A percentile compares a stretch with the other conserved stretches of the same genome.
These are phyloP conservation scores for Byssothecium circinans DNA, from an alignment of 2,329 filamentous ascomycete genomes.

Conservation along the genomic window DNA sequence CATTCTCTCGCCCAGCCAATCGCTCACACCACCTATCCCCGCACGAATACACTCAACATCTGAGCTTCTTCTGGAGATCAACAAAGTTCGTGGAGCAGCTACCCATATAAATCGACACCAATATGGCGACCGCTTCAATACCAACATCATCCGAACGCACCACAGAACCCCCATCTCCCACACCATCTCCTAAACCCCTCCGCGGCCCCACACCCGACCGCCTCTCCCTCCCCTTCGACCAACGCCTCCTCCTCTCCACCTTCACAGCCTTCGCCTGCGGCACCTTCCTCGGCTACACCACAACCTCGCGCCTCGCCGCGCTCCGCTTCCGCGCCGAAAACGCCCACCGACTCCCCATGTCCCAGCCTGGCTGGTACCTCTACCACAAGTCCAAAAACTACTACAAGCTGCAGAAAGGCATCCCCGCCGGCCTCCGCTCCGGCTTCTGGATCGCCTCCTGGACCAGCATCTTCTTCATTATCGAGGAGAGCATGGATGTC, in stretches of 20 bases:
- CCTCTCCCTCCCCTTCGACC: constrained; percentile 64
- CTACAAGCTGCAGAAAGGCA: constrained; percentile 73
- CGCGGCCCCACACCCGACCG: constrained; percentile 35
- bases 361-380: constrained; percentile 89
- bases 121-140: background rate
- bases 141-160: background rate
- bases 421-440: constrained; percentile 77
- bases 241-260: constrained; percentile 68
- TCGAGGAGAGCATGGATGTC: constrained; percentile 84
- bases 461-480: constrained; percentile 73
- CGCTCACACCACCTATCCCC: background rate
- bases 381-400: constrained; percentile 99
- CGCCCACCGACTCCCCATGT: constrained; percentile 84
- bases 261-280: constrained; percentile 69
- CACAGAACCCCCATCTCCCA: background rate
- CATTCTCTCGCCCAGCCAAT: background rate
- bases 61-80: too few species aligned
- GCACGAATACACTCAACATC: background rate
- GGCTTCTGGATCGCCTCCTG: constrained; percentile 71
- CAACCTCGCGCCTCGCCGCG: constrained; percentile 73
- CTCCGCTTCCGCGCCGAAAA: constrained; percentile 94
- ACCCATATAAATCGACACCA: too few species aligned
- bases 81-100: too few species aligned
- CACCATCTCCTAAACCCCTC: constrained; percentile 11
- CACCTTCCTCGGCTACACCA: constrained; percentile 49